Evolutionary conservation across 192 early-diverging fungal species (phyloP), one percentile per base, ranked within the genome.

Genomic region (Kappamyces sp.): DNA sequence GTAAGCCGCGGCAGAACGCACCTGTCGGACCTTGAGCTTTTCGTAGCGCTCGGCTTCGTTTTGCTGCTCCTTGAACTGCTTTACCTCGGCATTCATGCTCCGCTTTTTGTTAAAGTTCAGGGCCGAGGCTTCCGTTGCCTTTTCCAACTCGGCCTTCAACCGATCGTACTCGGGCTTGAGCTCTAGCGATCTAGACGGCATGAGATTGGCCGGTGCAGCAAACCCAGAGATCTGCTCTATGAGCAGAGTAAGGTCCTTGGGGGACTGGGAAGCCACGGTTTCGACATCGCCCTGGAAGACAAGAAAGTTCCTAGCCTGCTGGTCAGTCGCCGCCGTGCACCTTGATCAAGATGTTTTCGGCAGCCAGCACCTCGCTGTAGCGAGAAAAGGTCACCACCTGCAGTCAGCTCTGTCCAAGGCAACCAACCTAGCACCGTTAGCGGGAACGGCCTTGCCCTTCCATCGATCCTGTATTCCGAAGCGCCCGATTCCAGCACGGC

Each of bases 251-350:
- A 99, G 73, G 49, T 99, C 93, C 62, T 88, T 91, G 12, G 93
- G 87, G 35, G 86, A 89, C 71, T 98, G 96, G n/a, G 89, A 87
- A 8, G 96, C 93, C 14, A 99, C 85, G 6, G 91, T 83, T 61
- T 99, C 96, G 2, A 99, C 90, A 74, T 99, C 94, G 45, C 94
- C 94, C 79, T 76, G 49, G 64, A 99, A 98, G 2, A 99, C 96
- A 47, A 99, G 76, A 76, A 99, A 99, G 71, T 99, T 99, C 38
- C 86, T 79, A 1, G 94, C 94, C 22, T 22, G 22, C 22, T 22
- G 22, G 22, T 22, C 22, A 22, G 22, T 22, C 22, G 22, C 22
- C 22, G 22, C 22, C 22, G 22, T 22, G 22, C 22, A 22, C 22
- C 62, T 91, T 95, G 57, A 96, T 86, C 12, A 98, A 72, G 51